Base-by-base conservation (phyloP, 1,139 yeast species). In the Blastobotrys aristatus region DNA sequence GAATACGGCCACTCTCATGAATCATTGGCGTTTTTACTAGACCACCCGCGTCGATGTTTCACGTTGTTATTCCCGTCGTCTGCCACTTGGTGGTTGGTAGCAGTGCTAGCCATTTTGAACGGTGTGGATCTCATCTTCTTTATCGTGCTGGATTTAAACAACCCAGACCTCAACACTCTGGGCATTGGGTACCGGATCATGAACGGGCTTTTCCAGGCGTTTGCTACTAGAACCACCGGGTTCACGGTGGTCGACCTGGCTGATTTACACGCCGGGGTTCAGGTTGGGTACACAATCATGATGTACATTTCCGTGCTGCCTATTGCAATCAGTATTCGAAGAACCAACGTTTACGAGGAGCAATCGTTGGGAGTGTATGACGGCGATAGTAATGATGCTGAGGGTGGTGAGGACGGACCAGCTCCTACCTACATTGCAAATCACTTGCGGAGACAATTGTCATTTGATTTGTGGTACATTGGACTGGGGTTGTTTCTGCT, bases 241-340 rank as follows among this genome's bases (percentile, higher is more conserved):
- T 84, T 90, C 56, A 59, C 84, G 0, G 82, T 84, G 33, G 76
- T 90, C 29, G 80, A 84, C 64, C 67, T 92, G 37, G 71, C 87
- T 3, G 64, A 67, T 40, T 71, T 92, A 46, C 95, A 90, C 60
- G 92, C 97, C 0, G 95, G 96, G 0, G 86, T 92, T 41, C 96
- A 88, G 64, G 95, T 92, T 36, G 82, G 95, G 59, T 94, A 94
- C 64, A 76, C 89, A 82, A 75, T 92, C 53, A 90, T 92, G 97
- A 92, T 92, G 98, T 92, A 94, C 69, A 88, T 94, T 27, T 90
- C 97, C 4, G 97, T 92, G 43, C 73, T 90, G 61, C 99, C 99
- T 0, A 72, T 92, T 60, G 98, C 98, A 35, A 92, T 92, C 58
- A 87, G 97, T 40, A 89, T 92, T 56, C 82, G 99, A 68, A 78